Evolutionary conservation across 225 moss, liverwort and hornwort genomes (phyloP), one percentile per base, ranked within the genome.

Genomic region (Anthoceros angustus): DNA sequence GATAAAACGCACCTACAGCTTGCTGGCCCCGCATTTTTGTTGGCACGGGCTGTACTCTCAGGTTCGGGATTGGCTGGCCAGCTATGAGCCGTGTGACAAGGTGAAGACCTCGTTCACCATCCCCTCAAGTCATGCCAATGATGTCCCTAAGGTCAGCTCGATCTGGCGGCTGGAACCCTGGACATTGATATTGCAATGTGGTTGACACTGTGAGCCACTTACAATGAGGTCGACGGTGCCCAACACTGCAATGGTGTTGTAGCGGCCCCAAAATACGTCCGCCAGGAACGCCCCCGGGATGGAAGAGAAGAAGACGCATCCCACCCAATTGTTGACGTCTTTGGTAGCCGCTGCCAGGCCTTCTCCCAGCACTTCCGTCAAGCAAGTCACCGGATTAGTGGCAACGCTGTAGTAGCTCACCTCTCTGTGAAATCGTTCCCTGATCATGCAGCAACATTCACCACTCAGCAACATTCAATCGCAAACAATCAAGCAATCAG

Each of bases 241-340:
- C 25, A 75, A 81, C 46, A 84, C 73, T 64, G 83, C 55, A 7
- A 84, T 62, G 61, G 77, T 77, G 78, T 82, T 74, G 75, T 72
- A 92, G 61, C 84, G 83, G 32, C 92, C 92, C 63, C 73, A 66
- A 76, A 86, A 88, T 24, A 84, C 79, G 72, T 92, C 88, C 12
- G 92, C 84, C 40, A 88, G 25, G 67, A 80, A 88, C 18, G 84
- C 92, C 61, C 80, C 84, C 6, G 88, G 43, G 21, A 92, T 67
- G 32, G 78, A 76, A 15, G 79, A 73, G 42, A 88, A 32, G 25
- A 77, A 92, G 10, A 84, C 84, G 38, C 81, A 75, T 14, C 86
- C 92, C 72, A 77, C 77, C 79, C 84, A 92, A 69, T 78, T 43
- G 70, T 69, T 80, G 10, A 78, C 80, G 67, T 83, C 75, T 49